Conservation (phyloP, 2,329 filamentous ascomycete genomes). For the Phialocephala subalpina region DNA sequence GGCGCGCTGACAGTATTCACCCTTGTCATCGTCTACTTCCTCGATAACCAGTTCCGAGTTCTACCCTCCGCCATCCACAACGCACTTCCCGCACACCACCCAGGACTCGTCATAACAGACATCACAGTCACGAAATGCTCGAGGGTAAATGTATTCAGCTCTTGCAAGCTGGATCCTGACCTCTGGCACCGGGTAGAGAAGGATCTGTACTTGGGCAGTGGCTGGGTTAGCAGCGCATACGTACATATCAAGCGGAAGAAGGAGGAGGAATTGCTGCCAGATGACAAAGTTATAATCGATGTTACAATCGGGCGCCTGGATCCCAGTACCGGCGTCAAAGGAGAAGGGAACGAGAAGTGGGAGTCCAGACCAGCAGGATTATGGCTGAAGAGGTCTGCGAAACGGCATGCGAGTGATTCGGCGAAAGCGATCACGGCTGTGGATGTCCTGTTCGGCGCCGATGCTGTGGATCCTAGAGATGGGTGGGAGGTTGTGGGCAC, state of each 20-base stretch:
- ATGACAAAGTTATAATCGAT: constrained; percentile 70
- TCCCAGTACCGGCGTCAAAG: constrained; percentile 61
- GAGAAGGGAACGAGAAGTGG: constrained; percentile 65
- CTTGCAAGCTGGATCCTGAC: constrained; percentile 65
- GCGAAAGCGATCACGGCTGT: constrained; percentile 66
- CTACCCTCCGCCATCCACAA: constrained; percentile 74
- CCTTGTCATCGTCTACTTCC: constrained; percentile 66
- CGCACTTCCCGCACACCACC: constrained; percentile 72
- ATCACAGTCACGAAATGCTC: constrained; percentile 72
- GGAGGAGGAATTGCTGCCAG: constrained; percentile 70
- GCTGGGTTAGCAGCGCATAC: constrained; percentile 72
- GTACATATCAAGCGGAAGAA: constrained; percentile 74
- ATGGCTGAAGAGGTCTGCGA: constrained; percentile 63
- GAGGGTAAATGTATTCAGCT: constrained; percentile 64
- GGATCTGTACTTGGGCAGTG: constrained; percentile 71
- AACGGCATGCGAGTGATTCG: constrained; percentile 58
- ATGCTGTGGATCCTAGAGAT: constrained; percentile 86
- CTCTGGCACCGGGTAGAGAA: constrained; percentile 75
- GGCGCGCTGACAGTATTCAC: constrained; percentile 50
- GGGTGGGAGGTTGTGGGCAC: constrained; percentile 84
- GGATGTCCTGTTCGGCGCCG: constrained; percentile 74
- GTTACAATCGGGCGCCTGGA: constrained; percentile 68
- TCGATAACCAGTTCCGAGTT: constrained; percentile 74
- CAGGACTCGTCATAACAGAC: constrained; percentile 75
- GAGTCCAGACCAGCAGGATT: constrained; percentile 72